phyloP scores from a whole-genome alignment of 2,329 filamentous ascomycete genomes.

The Didymella keratinophila region DNA sequence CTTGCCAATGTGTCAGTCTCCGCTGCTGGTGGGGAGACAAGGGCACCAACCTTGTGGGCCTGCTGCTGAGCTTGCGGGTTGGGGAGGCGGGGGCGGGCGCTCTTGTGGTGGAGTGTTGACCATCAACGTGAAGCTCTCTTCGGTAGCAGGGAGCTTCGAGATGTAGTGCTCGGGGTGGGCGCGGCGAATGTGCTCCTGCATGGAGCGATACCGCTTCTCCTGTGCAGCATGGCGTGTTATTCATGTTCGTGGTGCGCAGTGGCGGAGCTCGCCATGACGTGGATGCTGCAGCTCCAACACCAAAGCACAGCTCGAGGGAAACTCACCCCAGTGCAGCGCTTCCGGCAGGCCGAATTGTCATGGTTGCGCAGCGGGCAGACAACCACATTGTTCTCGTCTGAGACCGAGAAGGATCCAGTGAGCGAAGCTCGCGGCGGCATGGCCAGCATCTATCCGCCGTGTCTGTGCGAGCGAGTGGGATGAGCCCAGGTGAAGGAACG shows the following conservation, averaged over 20 bases:
- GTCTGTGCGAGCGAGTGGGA: constrained; percentile 16
- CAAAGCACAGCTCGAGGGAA: constrained; percentile 24
- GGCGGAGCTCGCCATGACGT: constrained; percentile 33
- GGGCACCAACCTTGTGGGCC: constrained; percentile 44
- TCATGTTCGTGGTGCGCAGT: constrained; percentile 23
- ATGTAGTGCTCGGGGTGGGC: constrained; percentile 98
- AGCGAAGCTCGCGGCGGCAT: constrained; percentile 91
- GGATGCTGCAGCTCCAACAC: constrained; percentile 19
- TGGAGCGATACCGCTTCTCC: constrained; percentile 96
- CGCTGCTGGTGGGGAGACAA: constrained; percentile 40
- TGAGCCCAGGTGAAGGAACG: constrained; percentile 9
- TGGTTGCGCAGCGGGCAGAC: constrained; percentile 95
- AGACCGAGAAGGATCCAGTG: constrained; percentile 89
- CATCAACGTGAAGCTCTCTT: constrained; percentile 96
- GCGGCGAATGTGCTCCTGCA: constrained; percentile 98
- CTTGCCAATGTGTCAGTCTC: constrained; percentile 47
- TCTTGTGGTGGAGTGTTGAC: constrained; percentile 87
- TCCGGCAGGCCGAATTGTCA: constrained; percentile 95
- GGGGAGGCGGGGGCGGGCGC: constrained; percentile 64
- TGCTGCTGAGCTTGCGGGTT: constrained; percentile 50
- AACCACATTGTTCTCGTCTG: constrained; percentile 93
- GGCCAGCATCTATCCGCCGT: constrained; percentile 56
- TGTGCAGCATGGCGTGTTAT: constrained; percentile 55
- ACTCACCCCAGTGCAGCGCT: constrained; percentile 98
- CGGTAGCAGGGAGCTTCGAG: constrained; percentile 94